Evolutionary conservation across 352 stramenopile species (phyloP), one percentile per base, ranked within the genome.

Genomic region (Pythium chondricola): DNA sequence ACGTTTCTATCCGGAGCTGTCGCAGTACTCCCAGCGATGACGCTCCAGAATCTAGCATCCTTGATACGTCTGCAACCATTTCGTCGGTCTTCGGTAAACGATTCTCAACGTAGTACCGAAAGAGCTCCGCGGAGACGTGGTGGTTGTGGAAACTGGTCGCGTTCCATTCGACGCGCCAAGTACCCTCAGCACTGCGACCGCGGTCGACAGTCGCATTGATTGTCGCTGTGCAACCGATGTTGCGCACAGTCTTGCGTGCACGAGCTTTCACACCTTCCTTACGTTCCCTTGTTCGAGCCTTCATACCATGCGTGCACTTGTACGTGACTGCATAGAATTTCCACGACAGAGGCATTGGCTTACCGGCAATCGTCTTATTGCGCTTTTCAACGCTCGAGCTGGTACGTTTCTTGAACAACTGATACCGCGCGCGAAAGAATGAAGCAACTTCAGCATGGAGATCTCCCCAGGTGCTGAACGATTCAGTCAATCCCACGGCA

Each of bases 401-500:
- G 17, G 39, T 45, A 4, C 24, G 21, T 16, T 33, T 45, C 39
- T 45, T 33, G 39, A 45, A 45, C 17, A 45, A 11, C 39, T 45
- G 39, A 24, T 22, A 45, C 39, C 21, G 18, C 21, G 30, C 2
- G 9, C 32, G 21, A 21, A 22, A n/a, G n/a, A 33, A 45, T 4
- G 25, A 21, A 13, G n/a, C n/a, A 6, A 20, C n/a, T 18, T 6
- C n/a, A 6, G 29, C 29, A 13, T 33, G 7, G 13, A 33, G 13
- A 8, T 33, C 29, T 13, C 7, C 29, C 29, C 29, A 33, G 7
- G 29, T 13, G 7, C 7, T 13, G 13, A 33, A 33, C 8, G 8
- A 8, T 8, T 8, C 7, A 33, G 29, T 13, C 7, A 33, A 13
- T 13, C 29, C 29, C 8, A 13, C 13, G 7, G 29, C 29, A 33